Percentiles rank a stretch among this genome's conserved stretches.
phyloP scores from a whole-genome alignment of 192 early-diverging fungal species.

The Lunasporangiospora selenospora region DNA sequence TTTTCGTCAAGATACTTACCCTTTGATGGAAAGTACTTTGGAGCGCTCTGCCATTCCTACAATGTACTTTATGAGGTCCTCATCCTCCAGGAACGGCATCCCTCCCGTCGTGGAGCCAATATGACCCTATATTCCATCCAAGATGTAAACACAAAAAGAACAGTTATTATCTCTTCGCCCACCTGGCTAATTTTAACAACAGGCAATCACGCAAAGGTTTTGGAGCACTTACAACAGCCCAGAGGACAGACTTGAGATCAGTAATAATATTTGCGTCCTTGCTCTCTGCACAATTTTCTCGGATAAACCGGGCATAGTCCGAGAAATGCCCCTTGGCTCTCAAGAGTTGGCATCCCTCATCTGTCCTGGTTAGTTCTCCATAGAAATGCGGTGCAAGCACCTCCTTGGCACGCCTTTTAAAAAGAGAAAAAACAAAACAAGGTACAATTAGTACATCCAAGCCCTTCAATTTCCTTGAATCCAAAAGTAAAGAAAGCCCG shows the following conservation, averaged over 20 bases:
- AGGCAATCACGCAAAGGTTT: too few relatives aligned
- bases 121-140: constrained; percentile 59
- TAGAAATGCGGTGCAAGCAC: constrained; percentile 75
- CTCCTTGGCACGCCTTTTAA: constrained; percentile 31
- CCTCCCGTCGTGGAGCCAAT: constrained; percentile 75
- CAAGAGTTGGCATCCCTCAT: constrained; percentile 72
- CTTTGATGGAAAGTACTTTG: constrained; percentile 73
- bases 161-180: too few relatives aligned
- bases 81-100: constrained; percentile 72
- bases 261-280: constrained; percentile 48
- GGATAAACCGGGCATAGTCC: constrained; percentile 65
- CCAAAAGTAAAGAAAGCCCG: too few relatives aligned
- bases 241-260: constrained; percentile 75
- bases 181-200: too few relatives aligned
- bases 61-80: constrained; percentile 76
- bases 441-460: too few relatives aligned
- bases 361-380: constrained; percentile 78
- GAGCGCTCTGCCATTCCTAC: constrained; percentile 71
- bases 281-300: constrained; percentile 52
- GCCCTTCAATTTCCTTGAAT: too few relatives aligned
- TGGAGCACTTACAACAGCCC: constrained; percentile 74
- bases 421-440: neutral
- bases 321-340: constrained; percentile 70
- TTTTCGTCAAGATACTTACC: constrained; percentile 53
- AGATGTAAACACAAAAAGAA: neutral